Conservation (phyloP, 768 basidiomycete species). For the Ramaria sp. region DNA sequence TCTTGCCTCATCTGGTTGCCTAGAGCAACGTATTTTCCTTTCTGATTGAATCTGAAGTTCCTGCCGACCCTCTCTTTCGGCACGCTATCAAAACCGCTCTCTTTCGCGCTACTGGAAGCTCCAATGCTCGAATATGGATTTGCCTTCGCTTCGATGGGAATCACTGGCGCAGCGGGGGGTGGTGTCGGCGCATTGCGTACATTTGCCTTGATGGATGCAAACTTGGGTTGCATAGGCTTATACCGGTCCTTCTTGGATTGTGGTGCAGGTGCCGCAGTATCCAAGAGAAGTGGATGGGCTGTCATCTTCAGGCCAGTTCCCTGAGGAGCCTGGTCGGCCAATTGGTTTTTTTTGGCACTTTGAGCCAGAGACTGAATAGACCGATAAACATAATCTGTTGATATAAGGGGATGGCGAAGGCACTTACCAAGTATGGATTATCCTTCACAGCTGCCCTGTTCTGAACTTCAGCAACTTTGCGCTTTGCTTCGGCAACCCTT, state of each 20-base stretch:
- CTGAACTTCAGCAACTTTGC: slow-evolving; percentile 74
- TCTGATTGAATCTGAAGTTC: slow-evolving; percentile 77
- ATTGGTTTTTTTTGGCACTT: slow-evolving; percentile 40
- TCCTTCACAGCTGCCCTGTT: slow-evolving; percentile 63
- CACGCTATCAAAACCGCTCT: slow-evolving; percentile 45
- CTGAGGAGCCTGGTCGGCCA: slow-evolving; percentile 57
- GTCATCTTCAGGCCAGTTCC: slow-evolving; percentile 85
- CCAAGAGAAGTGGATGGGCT: slow-evolving; percentile 77
- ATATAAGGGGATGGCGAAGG: not conserved
- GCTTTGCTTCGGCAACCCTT: slow-evolving; percentile 76
- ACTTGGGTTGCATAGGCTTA: slow-evolving; percentile 99
- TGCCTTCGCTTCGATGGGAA: slow-evolving; percentile 30
- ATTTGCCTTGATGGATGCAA: slow-evolving; percentile 91
- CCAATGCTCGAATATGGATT: slow-evolving; percentile 71
- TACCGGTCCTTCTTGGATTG: slow-evolving; percentile 86
- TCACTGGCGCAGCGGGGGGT: slow-evolving; percentile 28
- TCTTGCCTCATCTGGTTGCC: slow-evolving; percentile 38
- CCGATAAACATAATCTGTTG: not conserved
- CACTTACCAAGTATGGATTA: slow-evolving; percentile 81
- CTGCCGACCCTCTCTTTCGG: slow-evolving; percentile 62
- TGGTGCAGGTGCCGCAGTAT: slow-evolving; percentile 43
- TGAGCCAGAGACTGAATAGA: slow-evolving; percentile 39
- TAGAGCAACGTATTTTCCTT: slow-evolving; percentile 63
- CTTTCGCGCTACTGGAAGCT: slow-evolving; percentile 19
- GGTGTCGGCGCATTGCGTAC: slow-evolving; percentile 64